Evolutionary conservation across 371 early-diverging fungal species (phyloP), one percentile per base, ranked within the genome.

Genomic region (Mucor indicus): DNA sequence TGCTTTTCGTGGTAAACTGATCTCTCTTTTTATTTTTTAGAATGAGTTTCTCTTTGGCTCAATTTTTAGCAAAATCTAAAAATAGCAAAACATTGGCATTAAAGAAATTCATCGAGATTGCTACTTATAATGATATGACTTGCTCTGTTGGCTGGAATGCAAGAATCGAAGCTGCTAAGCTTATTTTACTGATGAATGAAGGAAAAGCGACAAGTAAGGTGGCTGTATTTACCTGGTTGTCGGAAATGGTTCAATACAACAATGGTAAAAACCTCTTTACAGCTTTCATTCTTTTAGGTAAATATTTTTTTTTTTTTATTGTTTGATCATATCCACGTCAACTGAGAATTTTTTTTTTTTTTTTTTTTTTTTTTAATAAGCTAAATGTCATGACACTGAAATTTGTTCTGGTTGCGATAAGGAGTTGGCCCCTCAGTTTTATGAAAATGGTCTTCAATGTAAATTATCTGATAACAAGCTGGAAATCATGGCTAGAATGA

Each of bases 301-400:
- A 48, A 29, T 35, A 10, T 32, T 13, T 19, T 30, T 21, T 19
- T 17, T n/a, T 17, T 19, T 24, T 29, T 16, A 31, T 44, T 2
- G 19, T 22, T n/a, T n/a, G 13, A n/a, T 23, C 7, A n/a, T n/a
- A n/a, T n/a, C n/a, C n/a, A n/a, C n/a, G n/a, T n/a, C n/a, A n/a
- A n/a, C n/a, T n/a, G n/a, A n/a, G n/a, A n/a, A n/a, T n/a, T n/a
- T n/a, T n/a, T n/a, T n/a, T n/a, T n/a, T 15, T 37, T 3, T 1
- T 42, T 12, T 20, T 17, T 10, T 44, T 30, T 15, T 15, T 20
- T 12, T 35, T 23, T 33, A 1, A 16, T 38, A 27, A 59, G 60
- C 40, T 2, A 59, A 45, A 53, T 49, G 50, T 24, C 50, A 53
- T 41, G 60, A 59, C 23, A 27, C 44, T 30, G 54, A 48, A 21